Evolutionary conservation across 208 protist genomes (phyloP), one percentile per base, ranked within the genome.

Genomic region (Trichomonas vaginalis): DNA sequence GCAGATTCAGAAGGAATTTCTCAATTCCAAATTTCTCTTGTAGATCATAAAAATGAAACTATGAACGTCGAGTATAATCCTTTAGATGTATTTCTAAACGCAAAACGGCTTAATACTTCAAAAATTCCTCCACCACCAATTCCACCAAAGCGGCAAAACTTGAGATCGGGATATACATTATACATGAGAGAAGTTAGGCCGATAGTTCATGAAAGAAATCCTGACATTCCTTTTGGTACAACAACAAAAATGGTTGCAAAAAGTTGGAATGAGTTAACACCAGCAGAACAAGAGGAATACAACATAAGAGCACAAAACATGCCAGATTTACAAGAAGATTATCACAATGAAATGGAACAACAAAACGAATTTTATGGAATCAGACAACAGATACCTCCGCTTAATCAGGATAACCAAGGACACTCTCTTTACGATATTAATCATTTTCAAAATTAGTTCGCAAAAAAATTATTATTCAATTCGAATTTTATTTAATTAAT

Each of bases 21-120:
- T 51, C 86, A 48, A 51, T 92, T 92, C 51, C 86, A 92, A 51
- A 17, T 45, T 17, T 42, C 27, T 42, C 37, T 92, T 8, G 9
- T 92, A 0, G 86, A 51, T n/a, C 86, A 92, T 27, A 92, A 92
- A 92, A 92, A 92, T 51, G 86, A 92, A 45, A 92, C 86, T 39
- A 39, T 23, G 3, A 51, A 92, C 45, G 46, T 92, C 45, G 86
- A 92, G 56, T 92, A 92, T 32, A 92, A 92, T 39, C 86, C 86
- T 39, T 27, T 92, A 9, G 86, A 56, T 51, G 86, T 92, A 45
- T 51, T 92, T 39, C 17, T 48, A n/a, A 51, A 92, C 37, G 86
- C 86, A 92, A 40, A 48, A 39, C 48, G 45, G 56, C 45, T 42
- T 39, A 42, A 47, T 10, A 8, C 45, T 17, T 12, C 17, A 15